These are phyloP conservation scores for Baorangia bicolor DNA, from an alignment of 768 basidiomycete genomes.

Conservation along the genomic window DNA sequence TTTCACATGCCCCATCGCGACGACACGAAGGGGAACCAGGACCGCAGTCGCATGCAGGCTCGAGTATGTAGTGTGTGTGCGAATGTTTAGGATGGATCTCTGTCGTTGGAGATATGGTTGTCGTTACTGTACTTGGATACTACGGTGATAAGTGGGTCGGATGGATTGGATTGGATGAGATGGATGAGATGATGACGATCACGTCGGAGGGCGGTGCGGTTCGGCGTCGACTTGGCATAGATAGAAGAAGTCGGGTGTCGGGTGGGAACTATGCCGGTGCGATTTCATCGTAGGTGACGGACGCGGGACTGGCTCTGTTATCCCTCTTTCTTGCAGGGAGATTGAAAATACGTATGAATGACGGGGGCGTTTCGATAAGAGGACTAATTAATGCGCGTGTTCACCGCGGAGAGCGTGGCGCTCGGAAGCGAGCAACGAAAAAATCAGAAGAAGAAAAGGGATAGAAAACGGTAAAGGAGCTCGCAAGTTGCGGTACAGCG, in stretches of 20 bases:
- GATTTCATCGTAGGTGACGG: background rate
- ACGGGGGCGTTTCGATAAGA: background rate
- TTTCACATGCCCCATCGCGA: background rate
- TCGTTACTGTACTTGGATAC: background rate
- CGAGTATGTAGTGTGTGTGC: background rate
- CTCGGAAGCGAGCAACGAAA: too few relatives aligned
- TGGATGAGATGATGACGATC: conserved; percentile 4
- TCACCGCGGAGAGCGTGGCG: background rate
- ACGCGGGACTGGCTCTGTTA: background rate
- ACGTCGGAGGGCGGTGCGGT: conserved; percentile 10
- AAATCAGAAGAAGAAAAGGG: too few relatives aligned
- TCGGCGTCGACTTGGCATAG: background rate
- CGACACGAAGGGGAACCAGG: background rate
- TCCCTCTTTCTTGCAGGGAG: background rate
- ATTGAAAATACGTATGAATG: too few relatives aligned
- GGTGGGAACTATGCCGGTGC: background rate
- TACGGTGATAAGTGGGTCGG: conserved; percentile 4
- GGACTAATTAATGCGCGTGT: background rate
- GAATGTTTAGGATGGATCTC: background rate
- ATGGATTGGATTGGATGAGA: background rate
- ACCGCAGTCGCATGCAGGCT: conserved; percentile 11
- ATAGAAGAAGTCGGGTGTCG: background rate
- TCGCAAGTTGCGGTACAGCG: too few relatives aligned
- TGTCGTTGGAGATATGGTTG: background rate
- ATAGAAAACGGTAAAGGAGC: background rate